Base-by-base conservation (phyloP, 2,329 filamentous ascomycete species). In the Fusarium liriodendri region DNA sequence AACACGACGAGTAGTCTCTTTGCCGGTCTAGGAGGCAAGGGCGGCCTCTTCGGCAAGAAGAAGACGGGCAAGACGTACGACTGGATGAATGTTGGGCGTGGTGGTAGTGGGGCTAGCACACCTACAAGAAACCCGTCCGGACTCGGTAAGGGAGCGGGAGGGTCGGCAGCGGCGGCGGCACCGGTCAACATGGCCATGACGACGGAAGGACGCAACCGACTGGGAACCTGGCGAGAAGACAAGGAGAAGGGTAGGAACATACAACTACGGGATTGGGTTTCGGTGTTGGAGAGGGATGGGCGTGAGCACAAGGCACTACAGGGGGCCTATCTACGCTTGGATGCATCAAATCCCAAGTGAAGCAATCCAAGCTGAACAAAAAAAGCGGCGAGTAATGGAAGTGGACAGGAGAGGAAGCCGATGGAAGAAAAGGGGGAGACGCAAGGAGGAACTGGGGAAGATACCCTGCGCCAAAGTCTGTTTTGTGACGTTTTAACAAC, bases 1-100 rank as follows among this genome's bases (percentile, higher is more conserved):
- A 98, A 98, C 80, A 88, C 91, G 64, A 98, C 95, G 0, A 94
- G 94, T 64, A 91, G 90, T 71, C 89, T 95, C 85, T 94, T 94
- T 71, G 84, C 86, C 0, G 87, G 89, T 2, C 88, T 95, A 50
- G 92, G 93, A 65, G 87, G 89, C 77, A 88, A 89, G 80, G 89
- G 90, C 6, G 83, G 84, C 18, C 77, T 88, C 1, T 88, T 88
- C 67, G 87, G 88, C 62, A 90, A 89, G 75, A 91, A 90, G 81
- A 90, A 90, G 81, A 88, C 85, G 60, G 83, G 85, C 76, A 93
- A 93, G 80, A 91, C 91, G 74, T 95, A 95, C 79, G 89, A 90
- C 35, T 95, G 93, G 93, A 92, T 95, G 92, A 92, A 86, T 16
- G 86, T 82, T 22, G 83, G 82, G 20, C 81, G 82, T 6, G 81